phyloP scores from a whole-genome alignment of 768 basidiomycete genomes.

The Mycena maculata region DNA sequence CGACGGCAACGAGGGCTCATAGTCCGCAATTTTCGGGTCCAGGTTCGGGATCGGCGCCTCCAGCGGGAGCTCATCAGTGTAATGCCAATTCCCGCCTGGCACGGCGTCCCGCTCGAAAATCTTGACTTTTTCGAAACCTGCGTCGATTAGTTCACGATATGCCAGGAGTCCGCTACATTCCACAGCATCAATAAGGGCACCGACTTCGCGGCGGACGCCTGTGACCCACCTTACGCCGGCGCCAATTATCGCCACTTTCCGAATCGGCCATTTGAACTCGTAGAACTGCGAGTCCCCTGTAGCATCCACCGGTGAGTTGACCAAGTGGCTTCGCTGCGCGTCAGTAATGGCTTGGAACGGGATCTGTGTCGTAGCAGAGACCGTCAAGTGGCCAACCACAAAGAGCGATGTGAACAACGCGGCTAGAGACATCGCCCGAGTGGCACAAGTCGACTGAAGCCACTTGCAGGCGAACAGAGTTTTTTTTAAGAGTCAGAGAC shows the following conservation, averaged over 20 bases:
- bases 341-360: no score
- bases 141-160: conserved; percentile 49
- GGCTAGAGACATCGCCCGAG: not conserved
- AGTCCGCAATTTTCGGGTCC: conserved; percentile 48
- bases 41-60: conserved; percentile 50
- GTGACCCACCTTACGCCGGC: conserved; percentile 51
- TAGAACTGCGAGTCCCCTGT: conserved; percentile 37
- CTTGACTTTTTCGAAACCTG: conserved; percentile 44
- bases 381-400: no score
- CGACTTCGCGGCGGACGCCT: no score
- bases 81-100: conserved; percentile 57
- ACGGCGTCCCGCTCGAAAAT: conserved; percentile 46
- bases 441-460: no score
- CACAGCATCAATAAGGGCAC: not conserved
- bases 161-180: conserved; percentile 47
- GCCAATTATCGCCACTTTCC: conserved; percentile 52
- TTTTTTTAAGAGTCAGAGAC: no score
- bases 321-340: not conserved
- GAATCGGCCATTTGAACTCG: conserved; percentile 50
- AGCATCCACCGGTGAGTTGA: conserved; percentile 11
- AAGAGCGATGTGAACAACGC: not conserved
- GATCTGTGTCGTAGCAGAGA: not conserved
- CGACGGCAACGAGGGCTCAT: conserved; percentile 49
- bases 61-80: conserved; percentile 50
- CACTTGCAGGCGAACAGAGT: no score